These are phyloP conservation scores for Chlorella sp. DNA, from an alignment of 139 green algal species.

Conservation along the genomic window DNA sequence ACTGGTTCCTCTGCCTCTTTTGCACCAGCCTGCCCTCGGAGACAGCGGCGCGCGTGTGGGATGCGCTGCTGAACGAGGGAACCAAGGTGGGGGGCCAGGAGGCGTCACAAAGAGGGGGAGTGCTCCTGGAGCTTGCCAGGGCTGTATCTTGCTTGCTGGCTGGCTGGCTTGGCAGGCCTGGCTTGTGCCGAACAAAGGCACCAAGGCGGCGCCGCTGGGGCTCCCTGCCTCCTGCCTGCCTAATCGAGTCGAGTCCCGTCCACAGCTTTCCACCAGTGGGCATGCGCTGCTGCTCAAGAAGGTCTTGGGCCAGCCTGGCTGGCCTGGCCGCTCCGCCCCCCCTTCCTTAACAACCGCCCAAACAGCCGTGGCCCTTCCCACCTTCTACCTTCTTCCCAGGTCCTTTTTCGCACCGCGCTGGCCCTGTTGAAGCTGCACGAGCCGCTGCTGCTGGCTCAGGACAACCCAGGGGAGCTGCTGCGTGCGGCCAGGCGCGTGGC, in stretches of 20 bases:
- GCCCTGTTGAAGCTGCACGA: constrained; percentile 82
- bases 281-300: no score
- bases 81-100: constrained; percentile 75
- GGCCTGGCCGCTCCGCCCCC: no score
- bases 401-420: constrained; percentile 84
- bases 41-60: constrained; percentile 71
- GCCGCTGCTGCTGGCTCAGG: constrained; percentile 58
- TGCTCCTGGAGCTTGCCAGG: background rate
- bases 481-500: constrained; percentile 55
- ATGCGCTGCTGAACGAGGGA: constrained; percentile 76
- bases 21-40: constrained; percentile 68
- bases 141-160: background rate
- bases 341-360: no score
- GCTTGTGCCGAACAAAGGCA: background rate
- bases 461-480: constrained; percentile 77
- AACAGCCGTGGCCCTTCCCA: no score
- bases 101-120: no score
- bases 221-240: background rate
- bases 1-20: constrained; percentile 91
- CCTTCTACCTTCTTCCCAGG: background rate
- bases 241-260: no score
- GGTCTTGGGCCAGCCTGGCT: no score
- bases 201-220: background rate
- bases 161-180: background rate
- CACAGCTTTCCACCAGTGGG: no score